These are phyloP conservation scores for Aphanomyces astaci DNA, from an alignment of 352 stramenopile species.

Conservation along the genomic window DNA sequence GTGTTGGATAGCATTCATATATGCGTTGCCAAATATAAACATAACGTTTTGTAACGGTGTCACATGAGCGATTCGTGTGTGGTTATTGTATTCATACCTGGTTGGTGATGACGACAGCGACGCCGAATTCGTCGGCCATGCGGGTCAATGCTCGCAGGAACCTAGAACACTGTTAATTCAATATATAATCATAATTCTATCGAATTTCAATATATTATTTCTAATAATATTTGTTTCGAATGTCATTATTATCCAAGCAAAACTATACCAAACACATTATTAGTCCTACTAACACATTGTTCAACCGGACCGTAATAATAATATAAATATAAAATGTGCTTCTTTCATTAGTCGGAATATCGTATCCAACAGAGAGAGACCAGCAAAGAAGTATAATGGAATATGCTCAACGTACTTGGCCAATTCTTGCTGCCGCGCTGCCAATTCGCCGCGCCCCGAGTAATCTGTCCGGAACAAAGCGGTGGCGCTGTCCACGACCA, in stretches of 20 bases:
- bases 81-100: slow-evolving; percentile 35
- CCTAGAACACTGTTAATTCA: slow-evolving; percentile 58
- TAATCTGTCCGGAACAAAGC: slow-evolving; percentile 99
- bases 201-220: too few relatives aligned
- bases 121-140: slow-evolving; percentile 98
- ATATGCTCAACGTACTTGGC: slow-evolving; percentile 49
- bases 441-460: slow-evolving; percentile 95
- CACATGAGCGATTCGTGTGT: background rate
- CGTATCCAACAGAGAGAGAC: background rate
- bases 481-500: slow-evolving; percentile 97
- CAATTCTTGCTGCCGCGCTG: slow-evolving; percentile 86
- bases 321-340: too few relatives aligned
- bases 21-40: too few relatives aligned
- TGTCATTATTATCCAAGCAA: too few relatives aligned
- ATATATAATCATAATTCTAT: background rate
- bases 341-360: too few relatives aligned
- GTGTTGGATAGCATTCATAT: too few relatives aligned
- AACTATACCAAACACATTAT: too few relatives aligned
- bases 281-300: too few relatives aligned
- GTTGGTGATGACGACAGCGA: slow-evolving; percentile 90
- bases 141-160: slow-evolving; percentile 96
- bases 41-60: too few relatives aligned
- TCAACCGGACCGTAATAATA: too few relatives aligned
- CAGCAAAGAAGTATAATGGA: background rate
- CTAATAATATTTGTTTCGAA: too few relatives aligned